These are phyloP conservation scores for Daldinia eschscholtzii DNA, from an alignment of 2,329 filamentous ascomycete genomes.

Conservation along the genomic window DNA sequence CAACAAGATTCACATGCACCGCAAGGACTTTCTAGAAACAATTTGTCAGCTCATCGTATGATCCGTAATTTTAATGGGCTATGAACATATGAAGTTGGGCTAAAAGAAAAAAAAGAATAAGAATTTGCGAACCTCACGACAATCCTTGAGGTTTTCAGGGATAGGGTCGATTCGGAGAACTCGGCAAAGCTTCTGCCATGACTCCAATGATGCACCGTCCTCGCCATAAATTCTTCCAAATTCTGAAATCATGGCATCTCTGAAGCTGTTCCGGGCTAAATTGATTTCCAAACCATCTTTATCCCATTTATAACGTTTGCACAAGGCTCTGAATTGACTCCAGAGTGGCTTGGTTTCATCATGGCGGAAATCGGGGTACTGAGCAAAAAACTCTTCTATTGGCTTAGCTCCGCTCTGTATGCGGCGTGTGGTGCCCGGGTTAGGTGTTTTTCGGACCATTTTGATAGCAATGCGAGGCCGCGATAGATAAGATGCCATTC, in stretches of 20 bases:
- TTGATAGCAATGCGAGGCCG: not conserved
- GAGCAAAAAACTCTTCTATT: not conserved
- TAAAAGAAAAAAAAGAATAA: not conserved
- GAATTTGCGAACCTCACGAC: not conserved
- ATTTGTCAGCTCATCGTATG: not conserved
- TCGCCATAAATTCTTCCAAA: not conserved
- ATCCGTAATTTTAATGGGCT: not conserved
- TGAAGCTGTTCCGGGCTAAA: not conserved
- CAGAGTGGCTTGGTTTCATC: not conserved
- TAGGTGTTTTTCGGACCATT: not conserved
- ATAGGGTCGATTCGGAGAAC: not conserved
- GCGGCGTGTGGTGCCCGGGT: not conserved
- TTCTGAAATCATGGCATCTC: not conserved
- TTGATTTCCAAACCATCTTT: not conserved
- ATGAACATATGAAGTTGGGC: not conserved
- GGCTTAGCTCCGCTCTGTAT: not conserved
- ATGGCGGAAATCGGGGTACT: not conserved
- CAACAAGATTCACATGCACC: not conserved
- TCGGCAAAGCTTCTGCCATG: constrained; percentile 2
- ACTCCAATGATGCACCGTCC: not conserved
- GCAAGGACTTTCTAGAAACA: not conserved
- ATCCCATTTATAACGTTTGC: not conserved
- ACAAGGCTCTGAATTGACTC: not conserved
- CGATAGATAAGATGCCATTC: not conserved
- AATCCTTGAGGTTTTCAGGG: not conserved